These are phyloP conservation scores for Pseudogymnoascus sp. DNA, from an alignment of 2,329 filamentous ascomycete species.

Conservation along the genomic window DNA sequence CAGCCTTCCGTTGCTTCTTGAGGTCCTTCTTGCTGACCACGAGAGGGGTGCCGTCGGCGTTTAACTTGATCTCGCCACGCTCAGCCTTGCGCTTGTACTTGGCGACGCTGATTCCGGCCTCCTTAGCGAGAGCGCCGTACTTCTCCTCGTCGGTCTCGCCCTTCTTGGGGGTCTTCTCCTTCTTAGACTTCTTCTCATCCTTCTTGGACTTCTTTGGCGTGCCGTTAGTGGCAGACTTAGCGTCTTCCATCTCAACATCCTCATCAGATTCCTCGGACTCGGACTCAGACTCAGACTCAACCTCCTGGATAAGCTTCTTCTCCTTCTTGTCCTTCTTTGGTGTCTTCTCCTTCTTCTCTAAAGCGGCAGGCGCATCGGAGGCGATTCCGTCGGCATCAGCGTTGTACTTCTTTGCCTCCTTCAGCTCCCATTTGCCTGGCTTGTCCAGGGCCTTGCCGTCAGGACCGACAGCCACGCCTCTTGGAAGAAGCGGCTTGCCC, in stretches of 20 bases:
- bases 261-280: slow-evolving; percentile 12
- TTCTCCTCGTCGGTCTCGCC: slow-evolving; percentile 35
- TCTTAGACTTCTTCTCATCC: slow-evolving; percentile 36
- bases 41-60: slow-evolving; percentile 54
- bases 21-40: slow-evolving; percentile 67
- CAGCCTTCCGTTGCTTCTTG: slow-evolving; percentile 60
- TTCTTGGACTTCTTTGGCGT: slow-evolving; percentile 28
- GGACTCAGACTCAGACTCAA: slow-evolving; percentile 23
- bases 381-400: slow-evolving; percentile 79
- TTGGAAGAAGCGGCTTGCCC: slow-evolving; percentile 77
- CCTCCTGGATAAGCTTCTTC: slow-evolving; percentile 30
- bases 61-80: slow-evolving; percentile 62
- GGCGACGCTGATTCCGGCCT: slow-evolving; percentile 60
- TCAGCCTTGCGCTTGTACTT: slow-evolving; percentile 74
- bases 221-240: slow-evolving; percentile 28
- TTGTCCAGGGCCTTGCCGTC: slow-evolving; percentile 53
- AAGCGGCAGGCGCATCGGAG: slow-evolving; percentile 54
- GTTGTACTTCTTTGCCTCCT: slow-evolving; percentile 92
- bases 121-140: slow-evolving; percentile 45
- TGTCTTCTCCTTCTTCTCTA: slow-evolving; percentile 39
- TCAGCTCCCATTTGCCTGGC: slow-evolving; percentile 78
- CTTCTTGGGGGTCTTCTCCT: slow-evolving; percentile 37
- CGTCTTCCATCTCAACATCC: slow-evolving; percentile 26
- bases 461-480: slow-evolving; percentile 65
- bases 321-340: slow-evolving; percentile 41